phyloP scores from a whole-genome alignment of 371 early-diverging fungal species.

The Apophysomyces ossiformis region DNA sequence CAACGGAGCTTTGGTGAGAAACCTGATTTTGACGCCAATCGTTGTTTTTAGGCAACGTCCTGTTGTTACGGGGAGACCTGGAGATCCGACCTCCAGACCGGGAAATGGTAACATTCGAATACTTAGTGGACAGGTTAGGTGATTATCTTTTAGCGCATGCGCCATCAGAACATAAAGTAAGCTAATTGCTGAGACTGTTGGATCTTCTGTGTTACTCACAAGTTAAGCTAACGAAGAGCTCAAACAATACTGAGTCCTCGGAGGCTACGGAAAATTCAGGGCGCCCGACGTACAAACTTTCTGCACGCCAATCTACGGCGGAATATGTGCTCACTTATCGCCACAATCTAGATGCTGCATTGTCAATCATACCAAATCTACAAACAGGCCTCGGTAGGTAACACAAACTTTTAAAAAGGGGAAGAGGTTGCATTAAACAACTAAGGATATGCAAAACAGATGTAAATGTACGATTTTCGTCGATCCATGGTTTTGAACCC shows the following conservation, averaged over 20 bases:
- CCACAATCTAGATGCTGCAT: conserved; percentile 45
- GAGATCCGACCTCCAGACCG: conserved; percentile 60
- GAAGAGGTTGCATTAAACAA: background rate
- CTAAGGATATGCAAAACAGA: conserved; percentile 45
- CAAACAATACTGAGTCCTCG: background rate
- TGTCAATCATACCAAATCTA: conserved; percentile 60
- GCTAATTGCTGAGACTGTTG: background rate
- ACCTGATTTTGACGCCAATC: background rate
- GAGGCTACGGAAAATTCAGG: conserved; percentile 1
- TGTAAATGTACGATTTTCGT: conserved; percentile 83
- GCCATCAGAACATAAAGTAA: conserved; percentile 22
- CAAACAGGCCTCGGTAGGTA: conserved; percentile 49
- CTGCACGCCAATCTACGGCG: conserved; percentile 27
- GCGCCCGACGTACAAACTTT: background rate
- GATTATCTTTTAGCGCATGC: conserved; percentile 64
- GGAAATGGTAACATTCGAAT: conserved; percentile 66
- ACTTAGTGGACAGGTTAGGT: conserved; percentile 75
- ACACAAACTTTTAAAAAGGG: background rate
- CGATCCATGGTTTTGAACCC: conserved; percentile 78
- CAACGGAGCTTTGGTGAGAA: background rate
- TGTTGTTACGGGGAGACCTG: conserved; percentile 79
- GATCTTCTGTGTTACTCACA: too few relatives aligned
- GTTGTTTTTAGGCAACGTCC: conserved; percentile 63
- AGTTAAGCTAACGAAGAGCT: background rate
- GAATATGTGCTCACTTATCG: conserved; percentile 44